phyloP scores from a whole-genome alignment of 1,139 yeast species.

The Saccharomyces hybrid region DNA sequence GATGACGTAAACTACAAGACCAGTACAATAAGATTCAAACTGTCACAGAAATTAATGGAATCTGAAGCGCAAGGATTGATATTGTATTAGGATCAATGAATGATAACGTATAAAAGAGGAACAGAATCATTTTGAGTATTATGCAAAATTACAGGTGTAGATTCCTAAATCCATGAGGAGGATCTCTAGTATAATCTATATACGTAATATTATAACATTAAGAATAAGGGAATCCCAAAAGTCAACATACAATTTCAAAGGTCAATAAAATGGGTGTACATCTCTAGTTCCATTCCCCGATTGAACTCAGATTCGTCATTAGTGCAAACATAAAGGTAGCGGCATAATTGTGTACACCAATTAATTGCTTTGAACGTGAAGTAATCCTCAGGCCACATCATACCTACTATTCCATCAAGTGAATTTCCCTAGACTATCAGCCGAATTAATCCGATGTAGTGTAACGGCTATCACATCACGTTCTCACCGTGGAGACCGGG shows the following conservation, averaged over 20 bases:
- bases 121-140: too few relatives aligned
- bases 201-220: too few relatives aligned
- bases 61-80: too few relatives aligned
- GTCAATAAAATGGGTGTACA: neutral
- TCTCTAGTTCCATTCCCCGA: neutral
- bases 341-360: neutral
- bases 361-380: neutral
- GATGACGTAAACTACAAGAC: too few relatives aligned
- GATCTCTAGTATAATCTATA: too few relatives aligned
- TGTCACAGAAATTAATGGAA: too few relatives aligned
- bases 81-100: too few relatives aligned
- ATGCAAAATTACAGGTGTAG: too few relatives aligned
- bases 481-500: slow-evolving; percentile 29
- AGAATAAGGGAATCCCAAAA: neutral
- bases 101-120: too few relatives aligned
- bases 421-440: neutral
- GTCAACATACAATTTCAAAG: neutral
- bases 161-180: too few relatives aligned
- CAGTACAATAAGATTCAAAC: too few relatives aligned
- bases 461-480: slow-evolving; percentile 36
- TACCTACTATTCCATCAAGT: neutral
- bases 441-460: slow-evolving; percentile 30
- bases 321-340: neutral
- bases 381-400: neutral
- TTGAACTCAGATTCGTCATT: neutral